Evolutionary conservation across 768 basidiomycete species (phyloP), one percentile per base, ranked within the genome.

Genomic region (Phlegmacium glaucopus): DNA sequence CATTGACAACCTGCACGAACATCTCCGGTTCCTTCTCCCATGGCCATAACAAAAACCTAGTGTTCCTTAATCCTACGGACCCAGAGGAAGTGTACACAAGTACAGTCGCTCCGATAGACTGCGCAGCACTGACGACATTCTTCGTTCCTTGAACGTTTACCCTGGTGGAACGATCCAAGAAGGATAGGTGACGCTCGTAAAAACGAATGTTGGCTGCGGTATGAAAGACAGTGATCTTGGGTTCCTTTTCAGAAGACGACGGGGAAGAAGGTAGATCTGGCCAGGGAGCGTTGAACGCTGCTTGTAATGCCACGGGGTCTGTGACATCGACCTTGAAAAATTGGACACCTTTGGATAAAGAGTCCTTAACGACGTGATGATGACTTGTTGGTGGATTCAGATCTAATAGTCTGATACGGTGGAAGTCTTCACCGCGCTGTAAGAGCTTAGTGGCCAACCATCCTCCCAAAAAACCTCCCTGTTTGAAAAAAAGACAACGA

Each of bases 121-220:
- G 77, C 13, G 78, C 75, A 0, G 85, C 80, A 9, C 77, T 70
- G 49, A 89, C 62, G 42, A 90, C 69, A 57, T 90, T 88, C 57
- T 77, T 60, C 12, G 85, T 87, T 2, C 88, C 88, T 2, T 64
- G 57, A 6, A 87, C 73, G 59, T 90, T 90, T 40, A 90, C 83
- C 28, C 63, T 68, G 29, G 72, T 69, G 6, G 87, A 89, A 18
- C 70, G 71, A 4, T 68, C 63, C 11, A 86, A 61, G 13, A 88
- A 72, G 3, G 59, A 58, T 0, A 64, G 51, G 49, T 76, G 72
- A 8, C 83, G 80, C 53, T 90, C 88, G 58, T 81, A 90, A 61
- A 86, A 90, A 4, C 86, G 84, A 52, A 90, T 89, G 53, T 76
- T 85, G 13, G 88, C 84, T 1, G 83, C 87, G 16, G 85, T 84